phyloP scores from a whole-genome alignment of 78 protist genomes.

The Mastigamoeba balamuthi region DNA sequence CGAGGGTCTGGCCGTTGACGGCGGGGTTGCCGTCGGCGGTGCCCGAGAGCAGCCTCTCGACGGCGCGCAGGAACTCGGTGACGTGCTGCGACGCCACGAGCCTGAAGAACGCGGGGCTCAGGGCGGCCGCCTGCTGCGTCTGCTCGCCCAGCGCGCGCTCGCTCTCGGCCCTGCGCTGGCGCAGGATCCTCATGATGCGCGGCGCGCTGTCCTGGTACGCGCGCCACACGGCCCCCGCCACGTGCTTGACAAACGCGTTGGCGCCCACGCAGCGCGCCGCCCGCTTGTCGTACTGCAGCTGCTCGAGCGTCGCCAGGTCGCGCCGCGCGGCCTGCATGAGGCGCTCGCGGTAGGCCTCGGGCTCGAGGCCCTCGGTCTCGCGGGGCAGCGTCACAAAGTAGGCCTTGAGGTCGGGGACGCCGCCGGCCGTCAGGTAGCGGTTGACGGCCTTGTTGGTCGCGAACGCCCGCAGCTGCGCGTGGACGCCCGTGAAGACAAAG shows the following conservation, averaged over 20 bases:
- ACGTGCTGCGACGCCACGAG: slow-evolving; percentile 34
- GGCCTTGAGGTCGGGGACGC: slow-evolving; percentile 16
- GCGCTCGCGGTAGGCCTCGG: background rate
- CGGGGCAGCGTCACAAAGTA: slow-evolving; percentile 42
- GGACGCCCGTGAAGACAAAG: slow-evolving; percentile 28
- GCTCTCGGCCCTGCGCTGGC: slow-evolving; percentile 22
- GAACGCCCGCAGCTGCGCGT: background rate
- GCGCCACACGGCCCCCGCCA: slow-evolving; percentile 29
- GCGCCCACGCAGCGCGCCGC: slow-evolving; percentile 28
- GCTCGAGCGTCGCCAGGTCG: slow-evolving; percentile 27
- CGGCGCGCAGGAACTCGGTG: slow-evolving; percentile 34
- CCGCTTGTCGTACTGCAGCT: slow-evolving; percentile 46
- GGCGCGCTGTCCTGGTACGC: slow-evolving; percentile 41
- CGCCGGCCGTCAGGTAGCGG: slow-evolving; percentile 2
- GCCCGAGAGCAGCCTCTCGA: slow-evolving; percentile 46
- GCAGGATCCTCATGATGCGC: slow-evolving; percentile 31
- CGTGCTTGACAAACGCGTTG: slow-evolving; percentile 10
- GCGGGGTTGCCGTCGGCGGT: slow-evolving; percentile 61
- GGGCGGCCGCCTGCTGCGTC: slow-evolving; percentile 8
- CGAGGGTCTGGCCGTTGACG: slow-evolving; percentile 55
- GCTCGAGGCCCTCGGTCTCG: background rate
- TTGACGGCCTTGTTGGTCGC: slow-evolving; percentile 18
- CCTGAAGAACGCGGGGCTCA: slow-evolving; percentile 20
- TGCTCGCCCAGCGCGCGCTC: slow-evolving; percentile 20
- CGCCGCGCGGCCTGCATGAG: background rate